Conservation (phyloP, 208 protist species). For the Tritrichomonas musculus region DNA sequence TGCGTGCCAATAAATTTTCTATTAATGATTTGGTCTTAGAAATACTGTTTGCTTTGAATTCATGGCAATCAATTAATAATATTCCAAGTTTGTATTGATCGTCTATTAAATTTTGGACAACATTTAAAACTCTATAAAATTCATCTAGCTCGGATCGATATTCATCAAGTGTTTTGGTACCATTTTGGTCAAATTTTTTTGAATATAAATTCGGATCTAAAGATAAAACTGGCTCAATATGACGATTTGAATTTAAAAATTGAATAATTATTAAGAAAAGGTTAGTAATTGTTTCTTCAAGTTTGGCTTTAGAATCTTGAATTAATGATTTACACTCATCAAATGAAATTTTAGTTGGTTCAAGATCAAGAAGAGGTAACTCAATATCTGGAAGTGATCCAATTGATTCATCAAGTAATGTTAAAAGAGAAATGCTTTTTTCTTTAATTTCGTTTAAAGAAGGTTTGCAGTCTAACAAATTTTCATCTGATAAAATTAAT, state of each 20-base stretch:
- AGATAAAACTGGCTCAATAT: not conserved
- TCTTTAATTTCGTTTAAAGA: not conserved
- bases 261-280: not conserved
- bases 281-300: not conserved
- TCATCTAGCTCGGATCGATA: not conserved
- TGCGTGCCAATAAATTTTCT: not conserved
- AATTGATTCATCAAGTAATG: not conserved
- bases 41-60: not conserved
- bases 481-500: not conserved
- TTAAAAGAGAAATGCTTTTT: not conserved
- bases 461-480: not conserved
- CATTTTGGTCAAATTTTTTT: not conserved
- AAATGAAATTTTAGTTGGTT: conserved; percentile 2
- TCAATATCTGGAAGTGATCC: not conserved
- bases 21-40: not conserved
- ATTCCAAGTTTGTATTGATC: not conserved
- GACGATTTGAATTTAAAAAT: not conserved
- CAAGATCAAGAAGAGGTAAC: not conserved
- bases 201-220: not conserved
- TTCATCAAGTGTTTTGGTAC: not conserved
- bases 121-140: not conserved
- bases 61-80: not conserved
- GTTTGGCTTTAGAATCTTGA: too few relatives aligned
- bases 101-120: not conserved
- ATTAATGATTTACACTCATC: not conserved